Evolutionary conservation across 139 green algal genomes (phyloP), one percentile per base, ranked within the genome.

Genomic region (Raphidocelis subcapitata): DNA sequence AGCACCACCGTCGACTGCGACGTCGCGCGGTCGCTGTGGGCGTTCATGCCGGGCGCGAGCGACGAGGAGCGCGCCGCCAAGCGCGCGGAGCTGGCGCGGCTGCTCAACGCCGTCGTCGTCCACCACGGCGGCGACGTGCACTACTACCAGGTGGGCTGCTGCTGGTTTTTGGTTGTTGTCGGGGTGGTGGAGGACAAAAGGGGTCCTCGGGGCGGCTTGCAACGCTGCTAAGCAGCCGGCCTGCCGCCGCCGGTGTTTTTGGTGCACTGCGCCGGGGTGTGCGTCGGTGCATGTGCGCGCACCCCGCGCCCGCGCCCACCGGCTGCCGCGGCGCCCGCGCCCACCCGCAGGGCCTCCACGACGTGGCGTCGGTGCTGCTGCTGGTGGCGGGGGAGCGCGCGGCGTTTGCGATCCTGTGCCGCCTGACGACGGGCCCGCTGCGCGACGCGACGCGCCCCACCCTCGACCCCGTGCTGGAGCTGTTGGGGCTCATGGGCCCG

Each of bases 341-440:
- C 71, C 97, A 97, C 76, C 95, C 95, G 76, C 89, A 96, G 76
- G 93, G 93, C 10, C 77, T 98, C 33, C 90, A 98, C 65, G 92
- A 97, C 67, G 81, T 98, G 3, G 92, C 92, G 21, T 87, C 86
- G 0, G 91, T 98, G 65, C 84, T 98, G 71, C 81, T 98, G 36
- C 79, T 98, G 60, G 75, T 82, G 20, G 51, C 79, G 20, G 63
- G 64, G 15, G 87, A 93, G 69, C 44, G 24, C 3, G 31, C 62
- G 1, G 76, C 76, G 36, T 88, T 89, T 36, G 51, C 70, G 23
- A 65, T 92, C 71, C 80, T 97, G 65, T 68, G 63, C 20, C 73
- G 60, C 1, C 82, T 97, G 44, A 69, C 69, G 0, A 75, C 21
- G 0, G 69, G 68, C 32, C 89, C 94, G 62, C 72, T 97, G 35